A percentile compares a stretch with the other conserved stretches of the same genome.
Conservation (phyloP, 2,329 filamentous ascomycete genomes). For the Bipolaris gigantea region DNA sequence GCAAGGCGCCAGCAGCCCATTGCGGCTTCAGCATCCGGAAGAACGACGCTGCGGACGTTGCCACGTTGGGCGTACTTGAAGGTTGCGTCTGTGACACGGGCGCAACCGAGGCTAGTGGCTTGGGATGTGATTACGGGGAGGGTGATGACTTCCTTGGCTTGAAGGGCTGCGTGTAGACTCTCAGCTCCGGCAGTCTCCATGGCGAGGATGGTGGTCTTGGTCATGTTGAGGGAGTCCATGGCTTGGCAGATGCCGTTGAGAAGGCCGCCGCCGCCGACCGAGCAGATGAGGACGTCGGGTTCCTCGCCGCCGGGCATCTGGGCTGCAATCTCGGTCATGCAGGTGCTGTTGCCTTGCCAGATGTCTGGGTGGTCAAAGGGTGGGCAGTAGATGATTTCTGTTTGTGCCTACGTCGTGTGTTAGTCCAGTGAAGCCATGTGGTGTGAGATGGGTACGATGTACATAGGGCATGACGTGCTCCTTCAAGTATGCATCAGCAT, state of each 20-base stretch:
- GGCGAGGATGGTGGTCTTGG: slow-evolving; percentile 60
- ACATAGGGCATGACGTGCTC: slow-evolving; percentile 56
- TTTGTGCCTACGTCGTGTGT: slow-evolving; percentile 36
- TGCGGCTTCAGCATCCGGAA: slow-evolving; percentile 77
- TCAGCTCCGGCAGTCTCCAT: slow-evolving; percentile 77
- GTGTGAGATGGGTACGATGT: slow-evolving; percentile 11
- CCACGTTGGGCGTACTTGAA: slow-evolving; percentile 64
- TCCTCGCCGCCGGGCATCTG: slow-evolving; percentile 47
- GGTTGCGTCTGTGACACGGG: slow-evolving; percentile 67
- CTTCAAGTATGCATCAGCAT: slow-evolving; percentile 69
- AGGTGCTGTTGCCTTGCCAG: slow-evolving; percentile 65
- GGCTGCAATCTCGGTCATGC: slow-evolving; percentile 57
- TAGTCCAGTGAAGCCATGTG: background rate
- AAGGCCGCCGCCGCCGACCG: slow-evolving; percentile 78
- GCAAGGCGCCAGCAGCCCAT: slow-evolving; percentile 75
- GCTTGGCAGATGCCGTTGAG: slow-evolving; percentile 76
- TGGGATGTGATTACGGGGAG: slow-evolving; percentile 73
- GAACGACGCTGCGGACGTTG: slow-evolving; percentile 62
- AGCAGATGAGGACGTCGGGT: slow-evolving; percentile 73
- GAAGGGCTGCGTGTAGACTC: slow-evolving; percentile 65
- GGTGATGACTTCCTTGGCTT: slow-evolving; percentile 60
- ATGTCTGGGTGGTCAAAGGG: slow-evolving; percentile 71
- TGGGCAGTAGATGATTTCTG: slow-evolving; percentile 61
- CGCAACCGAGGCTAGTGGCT: slow-evolving; percentile 74
- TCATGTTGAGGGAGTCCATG: slow-evolving; percentile 53